Evolutionary conservation across 257 asterid species (phyloP), one percentile per base, ranked within the genome.

Genomic region (Nicotiana benthamiana): DNA sequence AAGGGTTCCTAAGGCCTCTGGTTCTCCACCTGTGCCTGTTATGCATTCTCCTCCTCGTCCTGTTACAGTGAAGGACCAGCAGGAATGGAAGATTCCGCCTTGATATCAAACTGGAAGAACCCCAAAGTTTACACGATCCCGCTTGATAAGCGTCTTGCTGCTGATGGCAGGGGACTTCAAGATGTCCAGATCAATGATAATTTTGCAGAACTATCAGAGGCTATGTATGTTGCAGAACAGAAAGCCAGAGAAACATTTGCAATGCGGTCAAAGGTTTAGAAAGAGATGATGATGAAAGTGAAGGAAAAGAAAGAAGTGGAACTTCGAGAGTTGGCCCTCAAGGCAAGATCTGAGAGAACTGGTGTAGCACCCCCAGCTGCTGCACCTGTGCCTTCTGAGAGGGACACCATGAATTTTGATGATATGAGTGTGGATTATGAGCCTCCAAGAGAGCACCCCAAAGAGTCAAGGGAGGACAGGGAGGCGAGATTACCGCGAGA

Each of bases 21-120:
- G 99, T 32, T 95, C 99, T 51, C 99, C 99, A 9, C 99, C 98
- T 0, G 99, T 93, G 75, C 98, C 99, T 0, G 93, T 95, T 34
- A 93, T 95, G 98, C 99, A 90, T 82, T 95, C 97, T 82, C 99
- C 95, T 5, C 97, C 98, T 57, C 93, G 97, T 34, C 94, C 97
- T 0, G 98, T 95, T 59, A 92, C 97, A 77, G 97, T 93, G 79
- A 95, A 93, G 84, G 98, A 92, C 84, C 97, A 95, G 84, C 96
- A 92, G 77, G 99, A 95, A 83, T 91, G 96, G 98, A 92, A 95
- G 84, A 95, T 95, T 72, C 96, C 98, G 9, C 98, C 98, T 27
- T 95, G 98, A 92, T 95, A 62, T 95, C 98, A 12, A 95, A 92
- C 70, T 95, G 98, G 99, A 95, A 95, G 88, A 95, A 95, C 75